phyloP scores from a whole-genome alignment of 2,329 filamentous ascomycete genomes.

The Helotiales sp. region DNA sequence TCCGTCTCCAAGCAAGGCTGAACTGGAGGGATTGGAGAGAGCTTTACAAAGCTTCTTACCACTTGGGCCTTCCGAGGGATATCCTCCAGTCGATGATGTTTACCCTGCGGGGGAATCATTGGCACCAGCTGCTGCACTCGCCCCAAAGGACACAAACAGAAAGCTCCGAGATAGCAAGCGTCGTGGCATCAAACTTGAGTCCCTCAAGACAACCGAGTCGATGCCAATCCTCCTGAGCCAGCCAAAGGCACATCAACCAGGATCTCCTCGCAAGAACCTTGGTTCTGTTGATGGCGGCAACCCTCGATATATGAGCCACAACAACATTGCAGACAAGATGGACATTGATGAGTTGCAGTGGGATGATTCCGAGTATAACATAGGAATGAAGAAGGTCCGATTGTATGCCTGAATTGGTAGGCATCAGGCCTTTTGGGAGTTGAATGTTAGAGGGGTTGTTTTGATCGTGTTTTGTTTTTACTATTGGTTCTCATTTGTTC shows the following conservation, averaged over 20 bases:
- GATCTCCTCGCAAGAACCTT: background rate
- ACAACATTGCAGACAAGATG: conserved; percentile 27
- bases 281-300: background rate
- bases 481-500: background rate
- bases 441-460: background rate
- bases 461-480: background rate
- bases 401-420: background rate
- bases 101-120: conserved; percentile 11
- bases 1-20: conserved; percentile 35
- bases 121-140: conserved; percentile 11
- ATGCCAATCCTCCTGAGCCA: conserved; percentile 11
- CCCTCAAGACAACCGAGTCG: conserved; percentile 11
- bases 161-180: conserved; percentile 10
- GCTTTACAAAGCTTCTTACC: conserved; percentile 17
- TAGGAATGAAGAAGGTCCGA: conserved; percentile 24
- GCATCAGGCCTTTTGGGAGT: background rate
- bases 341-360: conserved; percentile 39
- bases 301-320: conserved; percentile 17
- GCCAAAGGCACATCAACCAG: background rate
- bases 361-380: conserved; percentile 32
- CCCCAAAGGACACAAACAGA: conserved; percentile 26
- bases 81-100: conserved; percentile 20
- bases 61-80: background rate
- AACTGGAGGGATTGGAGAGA: conserved; percentile 34
- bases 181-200: conserved; percentile 1